These are phyloP conservation scores for Solanum raphanifolium DNA, from an alignment of 257 asterid species.

Conservation along the genomic window DNA sequence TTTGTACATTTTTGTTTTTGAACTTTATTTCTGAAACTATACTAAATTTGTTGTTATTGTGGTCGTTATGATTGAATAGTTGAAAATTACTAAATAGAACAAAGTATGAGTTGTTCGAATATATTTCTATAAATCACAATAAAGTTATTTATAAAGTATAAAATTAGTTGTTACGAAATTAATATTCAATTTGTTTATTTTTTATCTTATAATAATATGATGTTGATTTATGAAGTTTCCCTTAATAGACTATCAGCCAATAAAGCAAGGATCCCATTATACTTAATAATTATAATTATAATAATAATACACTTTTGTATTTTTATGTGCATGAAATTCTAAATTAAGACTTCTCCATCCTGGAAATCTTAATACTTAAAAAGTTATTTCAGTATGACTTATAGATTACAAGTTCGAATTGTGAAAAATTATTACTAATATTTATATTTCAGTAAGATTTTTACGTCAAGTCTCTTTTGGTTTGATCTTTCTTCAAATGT, in stretches of 20 bases:
- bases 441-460: rapidly evolving
- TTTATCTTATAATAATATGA: neutral
- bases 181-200: neutral
- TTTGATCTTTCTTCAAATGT: rapidly evolving
- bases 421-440: neutral
- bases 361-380: too few species aligned
- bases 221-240: neutral
- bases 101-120: neutral
- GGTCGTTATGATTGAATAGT: too few species aligned
- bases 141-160: neutral
- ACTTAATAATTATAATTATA: too few species aligned
- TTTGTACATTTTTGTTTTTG: too few species aligned
- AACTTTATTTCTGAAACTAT: too few species aligned
- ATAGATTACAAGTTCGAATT: too few species aligned
- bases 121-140: neutral
- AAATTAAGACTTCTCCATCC: neutral
- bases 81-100: too few species aligned
- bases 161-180: neutral
- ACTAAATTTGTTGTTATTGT: too few species aligned
- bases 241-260: neutral
- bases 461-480: neutral
- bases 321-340: neutral
- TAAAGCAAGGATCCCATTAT: neutral
- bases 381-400: neutral
- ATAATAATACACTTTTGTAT: neutral